Conservation (phyloP, 176 grass and related monocot species). For the Eremochloa ophiuroides region DNA sequence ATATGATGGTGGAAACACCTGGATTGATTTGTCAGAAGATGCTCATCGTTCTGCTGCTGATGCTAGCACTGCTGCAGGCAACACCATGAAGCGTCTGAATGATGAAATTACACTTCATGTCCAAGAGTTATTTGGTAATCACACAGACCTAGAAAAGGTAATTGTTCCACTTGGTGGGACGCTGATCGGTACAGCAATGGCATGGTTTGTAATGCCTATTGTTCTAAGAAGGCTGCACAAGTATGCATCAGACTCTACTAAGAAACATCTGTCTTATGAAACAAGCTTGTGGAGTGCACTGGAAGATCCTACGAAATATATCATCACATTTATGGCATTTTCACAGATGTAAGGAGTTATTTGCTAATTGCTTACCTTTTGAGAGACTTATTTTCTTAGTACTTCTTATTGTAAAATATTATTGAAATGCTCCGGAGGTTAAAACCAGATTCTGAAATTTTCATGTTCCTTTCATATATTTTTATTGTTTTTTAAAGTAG, state of each 20-base stretch:
- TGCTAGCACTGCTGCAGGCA: constrained; percentile 12
- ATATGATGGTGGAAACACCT: constrained; percentile 26
- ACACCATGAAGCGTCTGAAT: constrained; percentile 37
- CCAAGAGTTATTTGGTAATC: constrained; percentile 42
- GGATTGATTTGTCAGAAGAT: constrained; percentile 30
- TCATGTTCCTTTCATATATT: not conserved
- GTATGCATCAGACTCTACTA: constrained; percentile 42
- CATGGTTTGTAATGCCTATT: constrained; percentile 77
- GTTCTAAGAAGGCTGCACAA: constrained; percentile 51
- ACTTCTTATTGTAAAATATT: not conserved
- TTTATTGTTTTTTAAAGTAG: not conserved
- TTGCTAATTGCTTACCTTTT: not conserved
- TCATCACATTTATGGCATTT: constrained; percentile 69
- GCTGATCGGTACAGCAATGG: constrained; percentile 44
- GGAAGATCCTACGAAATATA: constrained; percentile 62
- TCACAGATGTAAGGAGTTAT: constrained; percentile 51
- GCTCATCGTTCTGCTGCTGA: constrained; percentile 25
- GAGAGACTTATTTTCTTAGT: not conserved
- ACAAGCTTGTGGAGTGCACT: constrained; percentile 62
- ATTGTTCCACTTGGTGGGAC: constrained; percentile 50
- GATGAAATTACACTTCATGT: constrained; percentile 27
- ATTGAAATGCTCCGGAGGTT: not conserved
- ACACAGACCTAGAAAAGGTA: constrained; percentile 53
- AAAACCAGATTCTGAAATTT: not conserved
- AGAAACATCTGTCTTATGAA: constrained; percentile 37